A percentile compares a stretch with the other conserved stretches of the same genome.
Conservation (phyloP, 176 grass and related monocot species). For the Zea mays region Zm-B73-REFERENCE-NAM-5.0 NC_050096.1:4677501-4678000, state of each 20-base stretch:
- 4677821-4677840: no score
- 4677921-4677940: no score
- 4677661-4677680: neutral
- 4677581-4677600: constrained; percentile 15
- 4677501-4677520: neutral
- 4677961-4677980: neutral
- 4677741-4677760: neutral
- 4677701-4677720: neutral
- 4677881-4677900: neutral
- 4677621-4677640: no score
- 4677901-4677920: neutral
- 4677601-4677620: neutral
- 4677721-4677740: neutral
- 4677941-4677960: neutral
- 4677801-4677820: neutral
- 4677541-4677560: neutral
- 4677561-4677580: constrained; percentile 16
- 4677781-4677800: constrained; percentile 18
- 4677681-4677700: neutral
- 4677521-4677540: neutral
- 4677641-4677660: constrained; percentile 15
- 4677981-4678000: neutral
- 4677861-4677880: neutral
- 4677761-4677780: neutral
- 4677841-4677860: neutral